Percentiles rank a stretch among this genome's conserved stretches.
These are phyloP conservation scores for Lyophyllum atratum DNA, from an alignment of 768 basidiomycete genomes.

Conservation along the genomic window DNA sequence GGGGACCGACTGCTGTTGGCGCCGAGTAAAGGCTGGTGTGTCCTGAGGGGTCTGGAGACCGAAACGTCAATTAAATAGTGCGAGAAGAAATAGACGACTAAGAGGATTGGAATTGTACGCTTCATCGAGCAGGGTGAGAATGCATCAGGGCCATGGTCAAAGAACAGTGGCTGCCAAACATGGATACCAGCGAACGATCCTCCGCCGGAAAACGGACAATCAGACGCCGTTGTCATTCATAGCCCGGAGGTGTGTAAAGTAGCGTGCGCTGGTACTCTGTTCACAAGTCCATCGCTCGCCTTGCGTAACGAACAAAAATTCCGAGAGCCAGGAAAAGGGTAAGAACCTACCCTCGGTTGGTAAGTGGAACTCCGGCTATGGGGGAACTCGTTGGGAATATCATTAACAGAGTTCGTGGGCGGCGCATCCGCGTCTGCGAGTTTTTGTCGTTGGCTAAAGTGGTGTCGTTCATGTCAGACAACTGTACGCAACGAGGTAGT, in stretches of 20 bases:
- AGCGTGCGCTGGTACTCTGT: no score
- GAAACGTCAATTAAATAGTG: neutral
- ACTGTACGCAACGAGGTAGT: neutral
- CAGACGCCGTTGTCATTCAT: no score
- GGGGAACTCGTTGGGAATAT: conserved; percentile 64
- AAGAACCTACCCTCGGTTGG: conserved; percentile 45
- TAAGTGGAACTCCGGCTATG: conserved; percentile 40
- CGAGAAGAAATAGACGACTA: no score
- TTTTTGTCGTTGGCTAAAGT: conserved; percentile 55
- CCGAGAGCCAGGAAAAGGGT: neutral
- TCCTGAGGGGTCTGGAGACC: conserved; percentile 43
- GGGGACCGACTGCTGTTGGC: conserved; percentile 29
- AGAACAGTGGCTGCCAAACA: no score
- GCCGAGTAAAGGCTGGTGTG: conserved; percentile 38
- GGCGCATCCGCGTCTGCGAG: conserved; percentile 81
- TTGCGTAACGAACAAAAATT: no score
- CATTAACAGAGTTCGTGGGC: conserved; percentile 72
- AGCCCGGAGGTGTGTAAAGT: no score
- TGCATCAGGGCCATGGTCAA: no score
- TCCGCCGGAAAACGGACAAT: no score
- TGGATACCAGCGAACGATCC: no score
- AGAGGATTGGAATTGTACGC: neutral
- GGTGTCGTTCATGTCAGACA: conserved; percentile 3
- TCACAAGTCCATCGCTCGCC: no score
- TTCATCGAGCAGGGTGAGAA: no score